Base-by-base conservation (phyloP, 2,329 filamentous ascomycete genomes). In the Aspergillus ustus region DNA sequence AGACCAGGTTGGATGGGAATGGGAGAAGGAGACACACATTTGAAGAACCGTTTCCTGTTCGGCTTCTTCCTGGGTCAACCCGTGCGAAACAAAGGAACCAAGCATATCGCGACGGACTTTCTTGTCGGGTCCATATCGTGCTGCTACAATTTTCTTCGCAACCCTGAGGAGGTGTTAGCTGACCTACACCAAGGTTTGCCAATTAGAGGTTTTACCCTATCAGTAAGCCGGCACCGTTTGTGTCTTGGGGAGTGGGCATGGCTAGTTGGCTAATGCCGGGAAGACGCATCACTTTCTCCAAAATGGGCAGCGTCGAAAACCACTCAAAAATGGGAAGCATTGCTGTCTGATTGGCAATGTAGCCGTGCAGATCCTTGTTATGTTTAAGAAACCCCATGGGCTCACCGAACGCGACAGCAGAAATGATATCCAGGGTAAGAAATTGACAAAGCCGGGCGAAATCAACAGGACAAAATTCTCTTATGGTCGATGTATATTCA, bases 31-130 rank as follows among this genome's bases (percentile, higher is more conserved):
- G 28, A 22, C 50, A 20, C 6, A 52, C 50, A 52, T 52, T 13
- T 52, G 50, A 29, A 52, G 50, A 8, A 52, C 50, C 22, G 50
- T 52, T 19, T 52, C 50, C 50, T 52, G 50, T 29, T 52, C 50
- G 5, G 50, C 50, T 17, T 52, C 50, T 40, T 52, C 50, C 31
- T 52, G 50, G 50, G 17, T 52, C 29, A 52, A n/a, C 17, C 50
- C 50, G n/a, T 52, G 50, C 2, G 29, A 15, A 20, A 52, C 17
- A 17, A 52, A 52, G 9, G 50, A 52, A 4, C 50, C 50, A 0
- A 52, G 50, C 50, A 52, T 52, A 19, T 52, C 50, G 0, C 29
- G 50, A 4, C 50, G 50, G 19, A 19, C 17, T 8, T 52, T 52
- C 19, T 13, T 52, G 31, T 52, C 31, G 3, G 50, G 50, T 6